Evolutionary conservation across 257 asterid species (phyloP), one percentile per base, ranked within the genome.

Genomic region (Echites panduratus): DNA sequence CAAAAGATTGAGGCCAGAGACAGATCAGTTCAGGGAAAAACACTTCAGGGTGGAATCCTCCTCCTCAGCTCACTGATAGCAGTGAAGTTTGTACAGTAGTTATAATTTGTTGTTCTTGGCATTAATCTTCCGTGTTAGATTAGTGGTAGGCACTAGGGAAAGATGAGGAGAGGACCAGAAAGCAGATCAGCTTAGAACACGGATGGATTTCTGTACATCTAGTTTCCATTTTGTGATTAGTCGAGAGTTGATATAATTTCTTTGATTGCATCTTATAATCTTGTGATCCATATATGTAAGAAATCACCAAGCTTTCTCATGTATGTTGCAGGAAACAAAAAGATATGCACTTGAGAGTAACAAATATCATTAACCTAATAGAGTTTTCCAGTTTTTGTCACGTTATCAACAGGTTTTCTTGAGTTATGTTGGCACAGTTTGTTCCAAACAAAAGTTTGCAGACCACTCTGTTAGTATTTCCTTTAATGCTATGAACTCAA

Each of bases 21-120:
- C 8, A 49, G 38, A 4, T 4, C n/a, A 61, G 29, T 32, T 61
- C 22, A 19, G 9, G 45, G 9, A 4, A 11, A 61, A 7, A 61
- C 24, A 29, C 10, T 61, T 22, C n/a, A 32, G 24, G 63, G 35
- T 35, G 10, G 64, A 40, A 35, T 52, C 32, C 72, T 10, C 5
- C 53, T 74, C n/a, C n/a, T 53, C 35, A 49, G 40, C 17, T 22
- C n/a, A 71, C 53, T 73, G 71, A 73, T 58, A n/a, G n/a, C 65
- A 49, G 64, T n/a, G 41, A 9, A 52, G n/a, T 35, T 50, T 73
- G 72, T 64, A 73, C 32, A 50, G 66, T 52, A 59, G 61, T 72
- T 20, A 32, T 38, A 57, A 38, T 63, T 49, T 32, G 71, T 63
- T 48, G 27, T 24, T 63, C 20, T 44, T 10, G 41, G 49, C 40